A percentile compares a stretch with the other conserved stretches of the same genome.
phyloP scores from a whole-genome alignment of 768 basidiomycete genomes.

The Gymnopilus dilepis region DNA sequence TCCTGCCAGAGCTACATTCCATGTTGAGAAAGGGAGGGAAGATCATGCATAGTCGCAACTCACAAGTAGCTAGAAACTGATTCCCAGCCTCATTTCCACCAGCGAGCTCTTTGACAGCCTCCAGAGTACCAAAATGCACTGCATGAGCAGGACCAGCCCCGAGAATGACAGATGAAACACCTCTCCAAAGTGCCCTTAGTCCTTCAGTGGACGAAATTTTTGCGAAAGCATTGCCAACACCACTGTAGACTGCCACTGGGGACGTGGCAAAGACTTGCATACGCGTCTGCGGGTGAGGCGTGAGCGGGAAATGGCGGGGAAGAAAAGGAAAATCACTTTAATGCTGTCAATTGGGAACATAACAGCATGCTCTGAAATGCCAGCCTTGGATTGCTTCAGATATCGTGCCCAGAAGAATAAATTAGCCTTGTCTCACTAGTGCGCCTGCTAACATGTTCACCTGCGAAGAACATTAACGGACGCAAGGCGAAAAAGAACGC shows the following conservation, averaged over 20 bases:
- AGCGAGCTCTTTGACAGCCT: conserved; percentile 90
- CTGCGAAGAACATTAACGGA: conserved; percentile 40
- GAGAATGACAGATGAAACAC: conserved; percentile 93
- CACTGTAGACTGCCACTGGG: conserved; percentile 85
- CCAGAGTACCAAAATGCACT: conserved; percentile 95
- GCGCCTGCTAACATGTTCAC: conserved; percentile 98
- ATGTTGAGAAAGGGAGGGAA: conserved; percentile 12
- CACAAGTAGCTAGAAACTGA: conserved; percentile 90
- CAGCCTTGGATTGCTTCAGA: conserved; percentile 65
- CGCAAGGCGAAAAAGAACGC: neutral
- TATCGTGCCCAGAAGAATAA: conserved; percentile 1
- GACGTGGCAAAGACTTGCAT: conserved; percentile 97
- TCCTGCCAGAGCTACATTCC: conserved; percentile 78
- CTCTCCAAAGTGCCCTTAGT: conserved; percentile 89
- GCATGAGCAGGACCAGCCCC: conserved; percentile 99
- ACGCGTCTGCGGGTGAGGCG: conserved; percentile 71
- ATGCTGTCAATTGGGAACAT: conserved; percentile 99
- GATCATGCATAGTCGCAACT: conserved; percentile 35
- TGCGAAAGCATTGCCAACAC: conserved; percentile 88
- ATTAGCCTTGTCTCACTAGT: conserved; percentile 62
- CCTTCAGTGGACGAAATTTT: conserved; percentile 96
- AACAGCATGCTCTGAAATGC: conserved; percentile 98
- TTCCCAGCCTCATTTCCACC: conserved; percentile 85
- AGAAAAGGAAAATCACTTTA: conserved; percentile 64
- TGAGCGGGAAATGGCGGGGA: conserved; percentile 11